Evolutionary conservation across 192 early-diverging fungal species (phyloP).

Genomic region (Coemansia sp.): DNA sequence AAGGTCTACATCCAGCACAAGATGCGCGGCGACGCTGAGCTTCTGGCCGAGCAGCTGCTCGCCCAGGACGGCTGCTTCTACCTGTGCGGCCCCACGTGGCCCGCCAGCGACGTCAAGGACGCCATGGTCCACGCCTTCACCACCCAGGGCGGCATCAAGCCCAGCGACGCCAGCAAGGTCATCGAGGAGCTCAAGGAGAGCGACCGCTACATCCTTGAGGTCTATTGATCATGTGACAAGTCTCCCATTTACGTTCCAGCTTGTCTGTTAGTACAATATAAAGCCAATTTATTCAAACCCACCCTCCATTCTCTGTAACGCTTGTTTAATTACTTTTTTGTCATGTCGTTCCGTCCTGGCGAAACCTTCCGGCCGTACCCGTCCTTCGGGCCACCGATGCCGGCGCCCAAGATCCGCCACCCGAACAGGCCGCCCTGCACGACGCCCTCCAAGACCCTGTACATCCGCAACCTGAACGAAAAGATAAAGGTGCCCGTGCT

Average conservation of each 20-base stretch:
- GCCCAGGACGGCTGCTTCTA: constrained; percentile 85
- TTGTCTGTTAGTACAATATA: background rate
- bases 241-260: background rate
- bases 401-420: constrained; percentile 38
- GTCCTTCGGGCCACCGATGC: constrained; percentile 3
- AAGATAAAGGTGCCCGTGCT: constrained; percentile 69
- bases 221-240: constrained; percentile 50
- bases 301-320: too few relatives aligned
- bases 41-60: constrained; percentile 75
- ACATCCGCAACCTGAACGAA: constrained; percentile 82
- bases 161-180: constrained; percentile 62
- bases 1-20: constrained; percentile 98
- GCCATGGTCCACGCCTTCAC: constrained; percentile 81
- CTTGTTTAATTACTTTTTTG: background rate
- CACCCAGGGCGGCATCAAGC: constrained; percentile 57
- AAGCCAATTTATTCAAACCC: too few relatives aligned
- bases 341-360: background rate
- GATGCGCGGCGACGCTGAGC: constrained; percentile 80
- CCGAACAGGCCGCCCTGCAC: constrained; percentile 63
- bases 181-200: constrained; percentile 91
- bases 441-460: constrained; percentile 67
- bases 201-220: constrained; percentile 91
- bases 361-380: background rate
- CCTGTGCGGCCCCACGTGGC: constrained; percentile 98
- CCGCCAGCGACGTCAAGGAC: constrained; percentile 89